These are phyloP conservation scores for Tetrapisispora arboricola DNA, from an alignment of 805 yeast genomes.

Conservation along the genomic window DNA sequence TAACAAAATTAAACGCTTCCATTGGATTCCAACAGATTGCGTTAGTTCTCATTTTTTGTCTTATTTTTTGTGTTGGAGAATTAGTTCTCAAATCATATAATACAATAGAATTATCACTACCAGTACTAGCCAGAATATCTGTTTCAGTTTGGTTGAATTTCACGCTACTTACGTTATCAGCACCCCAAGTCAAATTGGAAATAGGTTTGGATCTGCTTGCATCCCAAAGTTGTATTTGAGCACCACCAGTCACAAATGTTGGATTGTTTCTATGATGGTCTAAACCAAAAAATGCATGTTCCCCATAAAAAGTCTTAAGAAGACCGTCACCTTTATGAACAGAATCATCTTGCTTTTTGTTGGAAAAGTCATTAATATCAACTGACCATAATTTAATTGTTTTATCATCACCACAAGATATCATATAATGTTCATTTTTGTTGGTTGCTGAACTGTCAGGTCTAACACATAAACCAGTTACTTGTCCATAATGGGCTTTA, in stretches of 20 bases:
- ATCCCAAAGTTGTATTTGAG: conserved; percentile 88
- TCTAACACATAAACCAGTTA: conserved; percentile 73
- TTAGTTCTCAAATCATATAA: conserved; percentile 85
- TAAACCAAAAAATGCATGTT: conserved; percentile 70
- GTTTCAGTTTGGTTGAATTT: conserved; percentile 87
- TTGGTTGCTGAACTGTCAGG: conserved; percentile 30
- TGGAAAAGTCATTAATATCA: conserved; percentile 38
- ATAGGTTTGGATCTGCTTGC: conserved; percentile 65
- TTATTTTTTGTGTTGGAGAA: conserved; percentile 85
- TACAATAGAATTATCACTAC: conserved; percentile 83
- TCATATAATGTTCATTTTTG: conserved; percentile 35
- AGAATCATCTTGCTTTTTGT: conserved; percentile 24
- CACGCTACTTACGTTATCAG: conserved; percentile 76
- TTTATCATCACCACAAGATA: conserved; percentile 89
- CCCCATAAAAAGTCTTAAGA: conserved; percentile 71
- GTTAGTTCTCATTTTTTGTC: conserved; percentile 73
- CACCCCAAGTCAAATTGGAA: conserved; percentile 87
- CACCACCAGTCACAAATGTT: conserved; percentile 86
- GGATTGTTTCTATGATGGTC: conserved; percentile 76
- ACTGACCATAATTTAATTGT: conserved; percentile 85
- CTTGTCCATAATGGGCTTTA: conserved; percentile 85
- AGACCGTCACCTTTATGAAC: conserved; percentile 41
- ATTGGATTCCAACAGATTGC: conserved; percentile 93
- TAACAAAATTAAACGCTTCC: conserved; percentile 90
- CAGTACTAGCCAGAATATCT: conserved; percentile 77